Evolutionary conservation across 2,329 filamentous ascomycete species (phyloP).

Genomic region (Aspergillus felis): DNA sequence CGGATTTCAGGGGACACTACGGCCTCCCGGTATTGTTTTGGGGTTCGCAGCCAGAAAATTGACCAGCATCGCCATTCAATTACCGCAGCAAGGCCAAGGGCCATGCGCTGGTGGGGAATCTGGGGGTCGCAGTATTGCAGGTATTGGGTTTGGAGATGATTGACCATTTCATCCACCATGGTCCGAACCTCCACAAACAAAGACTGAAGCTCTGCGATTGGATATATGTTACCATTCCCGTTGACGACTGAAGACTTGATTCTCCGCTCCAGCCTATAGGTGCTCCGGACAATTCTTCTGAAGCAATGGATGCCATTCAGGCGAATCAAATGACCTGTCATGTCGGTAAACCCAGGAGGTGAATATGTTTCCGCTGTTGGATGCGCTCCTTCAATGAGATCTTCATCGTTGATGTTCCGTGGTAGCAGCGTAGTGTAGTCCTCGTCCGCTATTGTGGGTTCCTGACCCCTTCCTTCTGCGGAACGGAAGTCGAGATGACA

Average conservation of each 20-base stretch:
- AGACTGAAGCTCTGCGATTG: conserved; percentile 4
- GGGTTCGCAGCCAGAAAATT: conserved; percentile 8
- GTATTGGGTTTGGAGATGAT: conserved; percentile 3
- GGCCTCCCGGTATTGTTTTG: conserved; percentile 6
- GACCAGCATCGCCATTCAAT: conserved; percentile 11
- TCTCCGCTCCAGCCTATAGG: conserved; percentile 4
- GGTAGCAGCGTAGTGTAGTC: conserved; percentile 9
- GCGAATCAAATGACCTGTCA: conserved; percentile 10
- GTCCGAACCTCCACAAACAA: conserved; percentile 4
- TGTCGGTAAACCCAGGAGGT: conserved; percentile 8
- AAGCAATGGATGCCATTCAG: conserved; percentile 9
- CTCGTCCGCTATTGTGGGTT: conserved; percentile 10
- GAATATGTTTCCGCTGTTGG: not conserved
- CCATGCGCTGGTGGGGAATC: conserved; percentile 5
- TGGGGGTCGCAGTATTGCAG: conserved; percentile 6
- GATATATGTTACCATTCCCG: not conserved
- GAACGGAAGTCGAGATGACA: conserved; percentile 10
- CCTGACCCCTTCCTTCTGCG: conserved; percentile 8
- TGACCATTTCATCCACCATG: conserved; percentile 4
- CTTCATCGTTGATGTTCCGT: conserved; percentile 9
- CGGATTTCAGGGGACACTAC: conserved; percentile 7
- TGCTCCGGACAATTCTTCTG: conserved; percentile 6
- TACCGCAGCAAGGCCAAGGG: conserved; percentile 5
- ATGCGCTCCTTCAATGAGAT: conserved; percentile 5
- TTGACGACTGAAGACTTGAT: not conserved